These are phyloP conservation scores for Wickerhamiella alocasiicola DNA, from an alignment of 805 yeast genomes.

Conservation along the genomic window DNA sequence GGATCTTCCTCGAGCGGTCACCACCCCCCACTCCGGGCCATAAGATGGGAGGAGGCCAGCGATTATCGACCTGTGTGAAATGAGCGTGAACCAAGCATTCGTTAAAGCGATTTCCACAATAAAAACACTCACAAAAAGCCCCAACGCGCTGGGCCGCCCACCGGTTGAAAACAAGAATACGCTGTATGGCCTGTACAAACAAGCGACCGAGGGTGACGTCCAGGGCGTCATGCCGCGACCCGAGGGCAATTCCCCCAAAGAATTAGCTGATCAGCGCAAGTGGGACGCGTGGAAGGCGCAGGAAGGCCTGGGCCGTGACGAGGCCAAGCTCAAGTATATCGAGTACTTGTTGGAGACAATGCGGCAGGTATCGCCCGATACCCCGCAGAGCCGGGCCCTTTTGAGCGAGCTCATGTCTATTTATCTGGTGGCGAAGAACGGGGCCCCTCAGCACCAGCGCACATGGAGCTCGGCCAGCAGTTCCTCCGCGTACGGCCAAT, in stretches of 20 bases:
- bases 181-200: conserved; percentile 74
- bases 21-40: not conserved
- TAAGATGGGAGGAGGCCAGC: too few species aligned
- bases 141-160: conserved; percentile 18
- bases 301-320: conserved; percentile 52
- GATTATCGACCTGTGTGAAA: not conserved
- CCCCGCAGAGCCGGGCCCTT: conserved; percentile 53
- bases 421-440: conserved; percentile 37
- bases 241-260: conserved; percentile 44
- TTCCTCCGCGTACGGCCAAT: conserved; percentile 20
- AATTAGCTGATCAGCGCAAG: conserved; percentile 55
- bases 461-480: conserved; percentile 17
- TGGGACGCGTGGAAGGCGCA: conserved; percentile 79
- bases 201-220: conserved; percentile 81
- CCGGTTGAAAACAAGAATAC: conserved; percentile 18
- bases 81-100: conserved; percentile 53
- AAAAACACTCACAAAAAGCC: conserved; percentile 42
- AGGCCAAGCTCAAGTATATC: conserved; percentile 64
- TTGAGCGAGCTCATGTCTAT: conserved; percentile 54
- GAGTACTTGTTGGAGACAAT: conserved; percentile 58
- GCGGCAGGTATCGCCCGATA: conserved; percentile 35
- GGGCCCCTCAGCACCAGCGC: conserved; percentile 12
- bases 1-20: not conserved
- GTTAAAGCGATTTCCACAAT: conserved; percentile 73
- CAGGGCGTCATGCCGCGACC: conserved; percentile 57